A percentile compares a stretch with the other conserved stretches of the same genome.
Conservation (phyloP, 345 rosid genomes). For the Durio zibethinus region DNA sequence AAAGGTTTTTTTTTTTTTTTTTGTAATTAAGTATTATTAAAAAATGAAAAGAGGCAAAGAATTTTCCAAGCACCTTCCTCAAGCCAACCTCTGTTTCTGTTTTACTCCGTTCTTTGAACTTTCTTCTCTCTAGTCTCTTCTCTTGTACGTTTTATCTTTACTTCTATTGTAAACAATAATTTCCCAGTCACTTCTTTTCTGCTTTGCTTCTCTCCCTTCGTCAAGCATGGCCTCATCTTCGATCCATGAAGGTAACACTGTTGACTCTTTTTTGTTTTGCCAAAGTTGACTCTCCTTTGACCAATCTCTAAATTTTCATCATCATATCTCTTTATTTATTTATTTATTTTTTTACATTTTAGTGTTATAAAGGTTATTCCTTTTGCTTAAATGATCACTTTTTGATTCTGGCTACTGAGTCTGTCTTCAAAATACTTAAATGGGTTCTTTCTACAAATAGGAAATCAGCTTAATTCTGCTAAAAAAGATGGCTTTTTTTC, state of each 20-base stretch:
- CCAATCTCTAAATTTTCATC: neutral
- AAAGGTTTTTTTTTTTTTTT: neutral
- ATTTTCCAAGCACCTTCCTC: neutral
- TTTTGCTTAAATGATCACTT: neutral
- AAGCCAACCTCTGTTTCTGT: neutral
- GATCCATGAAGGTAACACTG: slow-evolving; percentile 28
- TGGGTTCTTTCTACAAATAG: neutral
- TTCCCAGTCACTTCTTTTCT: neutral
- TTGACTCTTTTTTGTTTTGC: slow-evolving; percentile 4
- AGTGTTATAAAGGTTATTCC: neutral
- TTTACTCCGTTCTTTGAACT: neutral
- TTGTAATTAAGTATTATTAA: neutral
- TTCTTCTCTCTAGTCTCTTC: neutral
- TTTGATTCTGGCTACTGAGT: neutral
- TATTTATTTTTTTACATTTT: neutral
- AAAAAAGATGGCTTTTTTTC: neutral
- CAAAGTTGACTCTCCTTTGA: slow-evolving; percentile 7
- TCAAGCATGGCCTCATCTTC: slow-evolving; percentile 31
- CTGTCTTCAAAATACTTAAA: neutral
- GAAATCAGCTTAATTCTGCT: neutral
- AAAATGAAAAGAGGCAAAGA: neutral
- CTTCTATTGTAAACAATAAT: too few species aligned
- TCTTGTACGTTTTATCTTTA: neutral
- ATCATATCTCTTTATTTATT: neutral
- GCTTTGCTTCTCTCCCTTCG: neutral